Conservation (phyloP, 768 basidiomycete species). For the Kwoniella sp. region DNA sequence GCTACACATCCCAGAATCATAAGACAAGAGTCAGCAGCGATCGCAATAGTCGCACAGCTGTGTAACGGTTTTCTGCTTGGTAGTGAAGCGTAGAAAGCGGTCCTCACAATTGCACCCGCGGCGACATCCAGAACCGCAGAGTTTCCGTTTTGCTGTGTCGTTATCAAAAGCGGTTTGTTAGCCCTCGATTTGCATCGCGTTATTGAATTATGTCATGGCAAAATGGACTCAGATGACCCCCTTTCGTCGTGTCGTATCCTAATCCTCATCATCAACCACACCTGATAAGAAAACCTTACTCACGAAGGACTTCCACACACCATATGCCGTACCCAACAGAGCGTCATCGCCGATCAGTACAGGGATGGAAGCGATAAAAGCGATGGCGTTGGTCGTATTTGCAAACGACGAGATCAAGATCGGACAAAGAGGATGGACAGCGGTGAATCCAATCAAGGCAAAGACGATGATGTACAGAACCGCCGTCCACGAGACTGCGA, state of each 20-base stretch:
- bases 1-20: constrained; percentile 13
- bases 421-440: constrained; percentile 49
- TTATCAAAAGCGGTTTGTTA: background rate
- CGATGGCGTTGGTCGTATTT: constrained; percentile 44
- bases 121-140: constrained; percentile 47
- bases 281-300: too few relatives aligned
- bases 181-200: too few relatives aligned
- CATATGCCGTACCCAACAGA: constrained; percentile 50
- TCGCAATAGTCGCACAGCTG: too few relatives aligned
- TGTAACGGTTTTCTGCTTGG: too few relatives aligned
- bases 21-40: background rate
- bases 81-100: too few relatives aligned
- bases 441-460: constrained; percentile 46
- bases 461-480: constrained; percentile 52
- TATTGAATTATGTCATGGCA: too few relatives aligned
- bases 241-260: too few relatives aligned
- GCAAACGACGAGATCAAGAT: constrained; percentile 49
- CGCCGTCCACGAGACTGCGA: constrained; percentile 41
- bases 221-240: too few relatives aligned
- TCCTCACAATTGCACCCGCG: constrained; percentile 48
- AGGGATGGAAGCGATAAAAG: constrained; percentile 51
- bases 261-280: too few relatives aligned
- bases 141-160: constrained; percentile 33
- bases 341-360: constrained; percentile 42
- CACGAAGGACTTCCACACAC: constrained; percentile 52